phyloP scores from a whole-genome alignment of 345 rosid genomes.

The Euphorbia tirucalli region DNA sequence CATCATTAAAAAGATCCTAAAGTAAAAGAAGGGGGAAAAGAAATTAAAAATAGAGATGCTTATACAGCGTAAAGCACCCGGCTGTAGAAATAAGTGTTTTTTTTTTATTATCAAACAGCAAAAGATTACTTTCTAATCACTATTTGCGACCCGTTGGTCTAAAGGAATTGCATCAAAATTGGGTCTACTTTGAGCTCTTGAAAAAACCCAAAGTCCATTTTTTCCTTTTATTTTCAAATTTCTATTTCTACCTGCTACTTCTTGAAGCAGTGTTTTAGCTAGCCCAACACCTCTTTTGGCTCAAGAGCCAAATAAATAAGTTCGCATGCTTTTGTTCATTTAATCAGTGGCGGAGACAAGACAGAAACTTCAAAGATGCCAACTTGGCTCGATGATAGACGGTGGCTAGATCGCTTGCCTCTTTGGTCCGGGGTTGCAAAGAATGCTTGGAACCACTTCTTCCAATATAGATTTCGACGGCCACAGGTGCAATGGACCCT shows the following conservation, averaged over 20 bases:
- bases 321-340: no score
- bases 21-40: no score
- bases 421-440: no score
- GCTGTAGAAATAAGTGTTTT: background rate
- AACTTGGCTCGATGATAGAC: no score
- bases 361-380: no score
- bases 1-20: constrained; percentile 39
- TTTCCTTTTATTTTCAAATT: no score
- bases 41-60: constrained; percentile 27
- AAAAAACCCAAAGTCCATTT: background rate
- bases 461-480: no score
- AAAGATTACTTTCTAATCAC: constrained; percentile 39
- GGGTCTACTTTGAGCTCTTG: constrained; percentile 21
- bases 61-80: constrained; percentile 34
- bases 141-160: constrained; percentile 22
- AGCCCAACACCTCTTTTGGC: background rate
- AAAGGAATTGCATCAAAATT: constrained; percentile 33
- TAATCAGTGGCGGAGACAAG: no score
- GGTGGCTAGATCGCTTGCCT: no score
- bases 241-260: background rate
- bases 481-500: no score
- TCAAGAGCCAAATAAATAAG: background rate
- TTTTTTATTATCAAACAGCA: constrained; percentile 28
- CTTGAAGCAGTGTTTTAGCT: no score
- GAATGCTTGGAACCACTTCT: no score